Evolutionary conservation across 1,284 basidiomycete species (phyloP).

Genomic region (Puccinia coronata): DNA sequence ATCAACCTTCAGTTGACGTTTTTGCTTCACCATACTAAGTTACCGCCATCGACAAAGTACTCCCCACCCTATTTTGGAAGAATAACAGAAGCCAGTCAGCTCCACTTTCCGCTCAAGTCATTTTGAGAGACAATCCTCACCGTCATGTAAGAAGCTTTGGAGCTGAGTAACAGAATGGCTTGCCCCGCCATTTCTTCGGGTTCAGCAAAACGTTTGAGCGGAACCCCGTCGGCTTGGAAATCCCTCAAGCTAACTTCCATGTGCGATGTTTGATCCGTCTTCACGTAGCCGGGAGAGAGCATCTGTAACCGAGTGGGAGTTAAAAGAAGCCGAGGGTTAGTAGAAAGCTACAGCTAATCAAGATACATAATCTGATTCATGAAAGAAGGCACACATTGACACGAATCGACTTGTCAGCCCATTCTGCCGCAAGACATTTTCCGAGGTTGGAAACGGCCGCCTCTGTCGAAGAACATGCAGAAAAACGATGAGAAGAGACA

Average conservation of each 20-base stretch:
- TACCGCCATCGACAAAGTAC: conserved; percentile 47
- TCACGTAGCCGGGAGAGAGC: conserved; percentile 53
- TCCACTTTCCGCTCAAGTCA: not conserved
- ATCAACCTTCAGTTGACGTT: not conserved
- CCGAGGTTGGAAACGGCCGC: conserved; percentile 58
- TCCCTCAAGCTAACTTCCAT: conserved; percentile 58
- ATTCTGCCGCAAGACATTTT: conserved; percentile 59
- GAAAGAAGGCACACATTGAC: conserved; percentile 57
- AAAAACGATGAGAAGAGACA: conserved; percentile 36
- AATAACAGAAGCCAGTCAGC: not conserved
- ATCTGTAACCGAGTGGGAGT: conserved; percentile 16
- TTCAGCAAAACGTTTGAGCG: conserved; percentile 58
- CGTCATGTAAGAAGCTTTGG: conserved; percentile 53
- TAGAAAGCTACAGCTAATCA: conserved; percentile 51
- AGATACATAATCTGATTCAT: not conserved
- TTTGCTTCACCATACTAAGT: conserved; percentile 33
- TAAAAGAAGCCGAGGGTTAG: not conserved
- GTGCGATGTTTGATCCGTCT: conserved; percentile 58
- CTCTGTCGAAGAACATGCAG: conserved; percentile 40
- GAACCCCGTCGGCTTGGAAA: conserved; percentile 57
- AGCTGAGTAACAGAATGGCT: conserved; percentile 56
- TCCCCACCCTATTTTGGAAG: conserved; percentile 22
- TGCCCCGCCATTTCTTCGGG: conserved; percentile 58
- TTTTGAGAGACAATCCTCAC: conserved; percentile 2
- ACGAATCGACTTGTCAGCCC: conserved; percentile 57